Evolutionary conservation across 768 basidiomycete genomes (phyloP).

Genomic region (Antrodiella citrinella): DNA sequence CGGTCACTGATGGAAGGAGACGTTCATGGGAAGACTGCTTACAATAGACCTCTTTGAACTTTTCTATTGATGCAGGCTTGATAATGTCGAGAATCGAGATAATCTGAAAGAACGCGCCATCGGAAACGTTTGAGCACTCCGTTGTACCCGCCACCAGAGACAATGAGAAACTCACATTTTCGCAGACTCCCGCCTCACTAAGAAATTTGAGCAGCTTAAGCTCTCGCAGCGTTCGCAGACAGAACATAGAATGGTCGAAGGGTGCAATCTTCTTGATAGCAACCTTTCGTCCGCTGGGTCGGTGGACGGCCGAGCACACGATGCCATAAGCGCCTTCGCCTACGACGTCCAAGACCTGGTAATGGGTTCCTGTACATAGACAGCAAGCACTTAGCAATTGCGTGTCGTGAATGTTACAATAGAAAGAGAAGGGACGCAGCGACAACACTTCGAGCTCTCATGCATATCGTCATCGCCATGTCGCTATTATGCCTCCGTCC

Average conservation of each 20-base stretch:
- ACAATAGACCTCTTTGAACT: constrained; percentile 83
- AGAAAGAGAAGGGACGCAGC: too few relatives aligned
- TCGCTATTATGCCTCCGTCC: too few relatives aligned
- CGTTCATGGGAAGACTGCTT: constrained; percentile 20
- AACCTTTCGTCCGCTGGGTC: constrained; percentile 72
- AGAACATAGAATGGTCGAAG: constrained; percentile 93
- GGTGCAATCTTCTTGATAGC: constrained; percentile 96
- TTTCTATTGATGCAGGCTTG: constrained; percentile 71
- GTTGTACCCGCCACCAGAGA: neutral
- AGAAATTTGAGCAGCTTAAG: constrained; percentile 68
- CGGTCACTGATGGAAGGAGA: neutral
- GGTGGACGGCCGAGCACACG: constrained; percentile 80
- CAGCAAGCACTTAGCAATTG: too few relatives aligned
- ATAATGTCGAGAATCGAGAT: constrained; percentile 88
- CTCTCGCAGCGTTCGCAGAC: constrained; percentile 53
- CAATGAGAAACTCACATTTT: constrained; percentile 49
- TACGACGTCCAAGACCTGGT: constrained; percentile 75
- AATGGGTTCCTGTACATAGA: constrained; percentile 30
- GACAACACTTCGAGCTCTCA: neutral
- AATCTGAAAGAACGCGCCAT: constrained; percentile 41
- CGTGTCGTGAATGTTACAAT: too few relatives aligned
- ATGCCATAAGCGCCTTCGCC: constrained; percentile 96
- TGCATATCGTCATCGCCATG: too few relatives aligned
- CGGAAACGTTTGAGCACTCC: neutral
- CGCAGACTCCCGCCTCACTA: constrained; percentile 82